A percentile compares a stretch with the other conserved stretches of the same genome.
These are phyloP conservation scores for Arachis monticola DNA, from an alignment of 331 rosid species.

Conservation along the genomic window DNA sequence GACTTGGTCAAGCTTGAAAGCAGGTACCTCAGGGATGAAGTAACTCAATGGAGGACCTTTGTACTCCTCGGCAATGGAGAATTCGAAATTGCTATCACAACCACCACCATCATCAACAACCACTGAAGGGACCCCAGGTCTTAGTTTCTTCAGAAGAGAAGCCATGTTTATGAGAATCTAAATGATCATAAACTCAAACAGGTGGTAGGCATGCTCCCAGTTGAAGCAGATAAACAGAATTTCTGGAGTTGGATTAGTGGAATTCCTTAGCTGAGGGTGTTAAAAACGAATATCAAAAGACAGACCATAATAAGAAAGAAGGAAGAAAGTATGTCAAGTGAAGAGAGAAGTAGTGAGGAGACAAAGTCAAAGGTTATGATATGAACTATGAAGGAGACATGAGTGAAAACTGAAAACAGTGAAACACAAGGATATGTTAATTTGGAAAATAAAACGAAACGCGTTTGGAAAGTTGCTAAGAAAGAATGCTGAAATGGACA, in stretches of 20 bases:
- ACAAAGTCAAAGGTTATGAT: not conserved
- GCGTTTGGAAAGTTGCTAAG: not conserved
- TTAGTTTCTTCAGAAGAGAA: conserved; percentile 52
- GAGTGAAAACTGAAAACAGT: not conserved
- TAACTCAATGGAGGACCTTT: conserved; percentile 66
- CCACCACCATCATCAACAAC: conserved; percentile 30
- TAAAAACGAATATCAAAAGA: not conserved
- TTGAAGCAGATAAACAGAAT: too few species aligned
- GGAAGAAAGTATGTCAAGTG: not conserved
- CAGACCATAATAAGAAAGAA: not conserved
- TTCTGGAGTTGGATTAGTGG: too few species aligned
- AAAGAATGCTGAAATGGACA: not conserved
- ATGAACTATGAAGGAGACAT: not conserved
- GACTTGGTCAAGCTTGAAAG: conserved; percentile 63
- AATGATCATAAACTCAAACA: not conserved
- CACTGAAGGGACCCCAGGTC: conserved; percentile 41
- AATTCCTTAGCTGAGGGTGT: not conserved
- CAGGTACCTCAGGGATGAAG: conserved; percentile 67
- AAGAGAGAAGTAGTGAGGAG: not conserved
- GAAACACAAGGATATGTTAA: not conserved
- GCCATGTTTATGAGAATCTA: conserved; percentile 44
- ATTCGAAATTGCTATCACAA: conserved; percentile 51
- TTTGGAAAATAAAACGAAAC: too few species aligned
- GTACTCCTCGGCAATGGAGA: conserved; percentile 75
- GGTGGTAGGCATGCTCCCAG: too few species aligned